These are phyloP conservation scores for Diphasiastrum complanatum DNA, from an alignment of 83 land plant species.

Conservation along the genomic window DNA sequence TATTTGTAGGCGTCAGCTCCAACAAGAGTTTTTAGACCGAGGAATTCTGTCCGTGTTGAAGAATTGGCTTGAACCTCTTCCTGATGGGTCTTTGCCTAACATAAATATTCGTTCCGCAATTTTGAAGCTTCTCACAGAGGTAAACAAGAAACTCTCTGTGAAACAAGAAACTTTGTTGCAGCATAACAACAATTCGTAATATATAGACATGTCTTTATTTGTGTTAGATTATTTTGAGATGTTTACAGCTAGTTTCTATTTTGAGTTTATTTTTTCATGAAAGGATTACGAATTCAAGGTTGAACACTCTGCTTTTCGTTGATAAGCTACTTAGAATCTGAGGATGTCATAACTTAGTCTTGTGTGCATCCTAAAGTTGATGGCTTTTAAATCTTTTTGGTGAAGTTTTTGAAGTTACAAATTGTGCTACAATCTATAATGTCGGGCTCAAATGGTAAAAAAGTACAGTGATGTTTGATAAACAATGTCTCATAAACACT, in stretches of 20 bases:
- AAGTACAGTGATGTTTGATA: too few species aligned
- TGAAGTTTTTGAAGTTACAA: too few species aligned
- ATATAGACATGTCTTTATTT: neutral
- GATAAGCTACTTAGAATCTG: too few species aligned
- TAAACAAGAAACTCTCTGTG: constrained; percentile 21
- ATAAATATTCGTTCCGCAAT: constrained; percentile 8
- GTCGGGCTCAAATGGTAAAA: too few species aligned
- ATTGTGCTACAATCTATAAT: too few species aligned
- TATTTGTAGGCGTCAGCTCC: constrained; percentile 13
- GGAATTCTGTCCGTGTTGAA: constrained; percentile 15
- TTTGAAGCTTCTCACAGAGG: constrained; percentile 54
- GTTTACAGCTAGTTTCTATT: neutral
- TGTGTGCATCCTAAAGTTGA: too few species aligned
- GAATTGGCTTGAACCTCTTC: constrained; percentile 25
- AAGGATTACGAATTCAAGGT: too few species aligned
- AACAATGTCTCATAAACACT: too few species aligned
- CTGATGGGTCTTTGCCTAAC: constrained; percentile 13
- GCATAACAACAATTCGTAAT: neutral
- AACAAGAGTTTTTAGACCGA: constrained; percentile 15
- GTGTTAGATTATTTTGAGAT: too few species aligned
- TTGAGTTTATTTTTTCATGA: neutral
- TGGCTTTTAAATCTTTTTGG: too few species aligned
- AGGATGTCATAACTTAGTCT: too few species aligned
- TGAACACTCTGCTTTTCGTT: too few species aligned
- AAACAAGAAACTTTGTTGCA: neutral